These are phyloP conservation scores for Polychytrium aggregatum DNA, from an alignment of 192 early-diverging fungal species.

Conservation along the genomic window DNA sequence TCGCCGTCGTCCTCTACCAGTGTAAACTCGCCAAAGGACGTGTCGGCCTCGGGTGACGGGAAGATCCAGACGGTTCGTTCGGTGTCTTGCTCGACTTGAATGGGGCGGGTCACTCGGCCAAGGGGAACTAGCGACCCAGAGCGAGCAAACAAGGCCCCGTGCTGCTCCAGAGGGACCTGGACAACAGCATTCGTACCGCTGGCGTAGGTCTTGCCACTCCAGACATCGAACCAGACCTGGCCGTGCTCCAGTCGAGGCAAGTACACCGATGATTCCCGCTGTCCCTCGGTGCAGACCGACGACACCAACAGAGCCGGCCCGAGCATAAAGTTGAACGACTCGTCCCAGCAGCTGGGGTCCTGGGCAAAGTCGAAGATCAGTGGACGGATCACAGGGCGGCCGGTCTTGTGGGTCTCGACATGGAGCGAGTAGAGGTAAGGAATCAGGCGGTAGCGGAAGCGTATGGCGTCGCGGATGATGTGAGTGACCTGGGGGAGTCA, in stretches of 20 bases:
- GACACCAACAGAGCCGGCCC: conserved; percentile 37
- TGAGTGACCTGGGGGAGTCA: conserved; percentile 33
- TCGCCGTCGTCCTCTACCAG: conserved; percentile 41
- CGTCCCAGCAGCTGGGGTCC: conserved; percentile 21
- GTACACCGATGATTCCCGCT: conserved; percentile 7
- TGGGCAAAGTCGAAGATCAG: conserved; percentile 39
- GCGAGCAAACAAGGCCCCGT: conserved; percentile 27
- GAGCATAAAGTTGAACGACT: conserved; percentile 43
- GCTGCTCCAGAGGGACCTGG: conserved; percentile 21
- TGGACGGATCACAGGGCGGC: conserved; percentile 38
- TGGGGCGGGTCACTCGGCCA: conserved; percentile 23
- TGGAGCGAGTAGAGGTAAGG: conserved; percentile 43
- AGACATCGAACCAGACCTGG: conserved; percentile 35
- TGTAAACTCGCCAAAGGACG: background rate
- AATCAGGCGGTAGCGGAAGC: conserved; percentile 38
- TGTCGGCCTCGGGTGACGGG: conserved; percentile 11
- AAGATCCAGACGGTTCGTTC: conserved; percentile 29
- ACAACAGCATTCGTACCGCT: conserved; percentile 22
- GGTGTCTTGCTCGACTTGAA: conserved; percentile 22
- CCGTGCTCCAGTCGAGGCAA: conserved; percentile 15
- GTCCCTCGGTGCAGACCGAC: conserved; percentile 30
- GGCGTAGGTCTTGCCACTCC: conserved; percentile 23
- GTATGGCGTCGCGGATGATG: conserved; percentile 36
- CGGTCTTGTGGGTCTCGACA: conserved; percentile 16
- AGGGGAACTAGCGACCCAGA: conserved; percentile 28